Percentiles rank a stretch among this genome's conserved stretches.
Conservation (phyloP, 768 basidiomycete genomes). For the Xanthoconium purpureum region DNA sequence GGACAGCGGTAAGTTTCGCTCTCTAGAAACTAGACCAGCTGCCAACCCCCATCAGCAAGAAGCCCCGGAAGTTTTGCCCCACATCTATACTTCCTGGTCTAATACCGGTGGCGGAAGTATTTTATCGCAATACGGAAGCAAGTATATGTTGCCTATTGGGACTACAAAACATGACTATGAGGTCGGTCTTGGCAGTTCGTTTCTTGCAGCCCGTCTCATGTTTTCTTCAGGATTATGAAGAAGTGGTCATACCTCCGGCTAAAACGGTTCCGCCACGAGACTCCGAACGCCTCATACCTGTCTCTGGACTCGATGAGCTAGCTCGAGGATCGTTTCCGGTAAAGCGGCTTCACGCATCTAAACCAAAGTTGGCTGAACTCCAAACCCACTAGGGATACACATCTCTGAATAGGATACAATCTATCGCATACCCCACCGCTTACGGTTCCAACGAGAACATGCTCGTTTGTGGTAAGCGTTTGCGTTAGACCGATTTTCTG, state of each 20-base stretch:
- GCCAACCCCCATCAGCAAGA: slow-evolving; percentile 40
- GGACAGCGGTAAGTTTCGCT: slow-evolving; percentile 43
- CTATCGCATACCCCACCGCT: slow-evolving; percentile 89
- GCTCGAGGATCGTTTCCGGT: slow-evolving; percentile 85
- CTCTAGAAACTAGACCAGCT: not conserved
- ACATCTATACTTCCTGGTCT: slow-evolving; percentile 79
- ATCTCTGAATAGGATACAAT: slow-evolving; percentile 90
- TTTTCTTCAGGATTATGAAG: slow-evolving; percentile 71
- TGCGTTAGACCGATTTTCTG: not conserved
- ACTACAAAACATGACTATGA: slow-evolving; percentile 67
- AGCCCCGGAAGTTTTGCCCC: slow-evolving; percentile 66
- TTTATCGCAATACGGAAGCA: slow-evolving; percentile 70
- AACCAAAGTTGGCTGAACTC: not conserved
- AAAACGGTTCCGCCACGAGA: slow-evolving; percentile 68
- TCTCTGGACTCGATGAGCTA: slow-evolving; percentile 73
- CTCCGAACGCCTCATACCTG: slow-evolving; percentile 66
- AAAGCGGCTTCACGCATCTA: slow-evolving; percentile 18
- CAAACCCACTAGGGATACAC: slow-evolving; percentile 64
- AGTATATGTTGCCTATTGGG: slow-evolving; percentile 80
- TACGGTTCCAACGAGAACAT: slow-evolving; percentile 97
- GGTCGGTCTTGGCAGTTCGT: slow-evolving; percentile 38
- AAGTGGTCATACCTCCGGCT: slow-evolving; percentile 86
- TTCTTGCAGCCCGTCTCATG: slow-evolving; percentile 4
- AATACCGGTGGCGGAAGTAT: slow-evolving; percentile 54
- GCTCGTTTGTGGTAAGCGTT: slow-evolving; percentile 51